Evolutionary conservation across 2,329 filamentous ascomycete species (phyloP), one percentile per base, ranked within the genome.

Genomic region (Ascochyta fabae): DNA sequence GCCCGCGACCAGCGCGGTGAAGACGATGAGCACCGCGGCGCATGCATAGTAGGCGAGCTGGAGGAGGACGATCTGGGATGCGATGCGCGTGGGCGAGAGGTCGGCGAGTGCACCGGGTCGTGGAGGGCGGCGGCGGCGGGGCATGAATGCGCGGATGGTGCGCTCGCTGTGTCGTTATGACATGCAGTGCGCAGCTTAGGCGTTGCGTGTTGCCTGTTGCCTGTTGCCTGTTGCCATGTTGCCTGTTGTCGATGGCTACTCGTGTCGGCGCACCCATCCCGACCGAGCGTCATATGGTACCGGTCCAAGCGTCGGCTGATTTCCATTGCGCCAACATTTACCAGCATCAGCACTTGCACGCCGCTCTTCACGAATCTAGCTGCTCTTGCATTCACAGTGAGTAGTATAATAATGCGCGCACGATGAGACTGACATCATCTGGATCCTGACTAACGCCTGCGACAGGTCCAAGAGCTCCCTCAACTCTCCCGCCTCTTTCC

Each of bases 1-100:
- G 16, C 88, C 88, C 9, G 86, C 86, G 41, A 89, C 86, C 27
- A 90, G 76, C 2, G 85, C 86, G 3, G 86, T 88, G 75, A 90
- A 90, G 45, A 89, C 71, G 53, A 90, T 88, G 53, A 90, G 79
- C 23, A 84, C 73, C 19, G 83, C 81, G 6, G 85, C 86, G 64
- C 80, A 81, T 58, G 75, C 77, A 79, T 90, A 90, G 77, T 88
- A 90, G 59, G 83, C 82, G 39, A 83, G 67, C 70, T 90, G 88
- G 6, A 90, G 81, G 38, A 88, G 68, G 54, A 86, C 60, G 67
- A 90, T 90, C 75, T 89, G 87, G 43, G 82, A 82, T 57, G 88
- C 75, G 74, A 90, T 89, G 69, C 85, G 85, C 56, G 86, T 79
- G 41, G 88, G 88, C 39, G 86, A 83, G 48, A 89, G 85, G 70